These are phyloP conservation scores for Entrophospora sp. DNA, from an alignment of 192 early-diverging fungal species.

Conservation along the genomic window DNA sequence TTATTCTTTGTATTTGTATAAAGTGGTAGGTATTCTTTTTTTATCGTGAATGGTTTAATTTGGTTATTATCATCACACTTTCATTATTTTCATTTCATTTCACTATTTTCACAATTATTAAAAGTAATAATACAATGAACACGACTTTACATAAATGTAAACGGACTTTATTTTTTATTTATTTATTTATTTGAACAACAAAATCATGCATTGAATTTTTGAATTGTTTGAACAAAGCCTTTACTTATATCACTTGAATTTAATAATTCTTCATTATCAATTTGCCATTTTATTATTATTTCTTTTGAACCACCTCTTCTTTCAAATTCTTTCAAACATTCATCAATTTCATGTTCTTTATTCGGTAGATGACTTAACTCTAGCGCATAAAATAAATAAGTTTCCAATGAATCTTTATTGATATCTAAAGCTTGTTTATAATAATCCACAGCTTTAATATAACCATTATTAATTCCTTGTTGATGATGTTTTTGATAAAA, in stretches of 20 bases:
- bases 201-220: too few species aligned
- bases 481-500: slow-evolving; percentile 33
- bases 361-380: slow-evolving; percentile 24
- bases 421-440: slow-evolving; percentile 41
- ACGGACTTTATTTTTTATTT: too few species aligned
- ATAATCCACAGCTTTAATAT: slow-evolving; percentile 42
- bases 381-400: slow-evolving; percentile 28
- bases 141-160: too few species aligned
- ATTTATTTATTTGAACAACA: too few species aligned
- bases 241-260: neutral
- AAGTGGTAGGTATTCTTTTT: too few species aligned
- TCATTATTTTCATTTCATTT: too few species aligned
- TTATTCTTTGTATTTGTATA: too few species aligned
- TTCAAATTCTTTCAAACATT: neutral
- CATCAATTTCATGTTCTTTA: slow-evolving; percentile 21
- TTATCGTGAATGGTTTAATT: too few species aligned
- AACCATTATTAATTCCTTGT: slow-evolving; percentile 42
- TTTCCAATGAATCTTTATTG: slow-evolving; percentile 30
- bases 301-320: neutral
- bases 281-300: neutral
- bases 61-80: too few species aligned
- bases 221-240: too few species aligned
- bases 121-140: too few species aligned
- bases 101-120: too few species aligned
- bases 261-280: neutral